Percentiles rank a stretch among this genome's conserved stretches.
Conservation (phyloP, 2,329 filamentous ascomycete genomes). For the Epichloe uncinata region DNA sequence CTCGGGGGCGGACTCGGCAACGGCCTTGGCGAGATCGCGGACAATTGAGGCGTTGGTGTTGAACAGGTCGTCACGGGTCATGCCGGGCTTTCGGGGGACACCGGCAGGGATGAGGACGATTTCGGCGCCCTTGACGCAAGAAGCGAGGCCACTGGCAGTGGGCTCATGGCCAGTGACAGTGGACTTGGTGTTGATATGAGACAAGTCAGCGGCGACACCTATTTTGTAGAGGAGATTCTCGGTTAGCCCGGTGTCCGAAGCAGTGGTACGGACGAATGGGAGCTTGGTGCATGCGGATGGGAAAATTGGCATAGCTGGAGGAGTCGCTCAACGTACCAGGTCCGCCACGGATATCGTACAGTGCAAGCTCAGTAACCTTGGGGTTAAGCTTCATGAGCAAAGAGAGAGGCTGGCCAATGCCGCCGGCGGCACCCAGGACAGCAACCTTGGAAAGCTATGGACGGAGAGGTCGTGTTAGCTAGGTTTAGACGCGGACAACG, state of each 20-base stretch:
- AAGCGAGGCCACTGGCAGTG: slow-evolving; percentile 59
- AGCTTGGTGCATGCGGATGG: too few relatives aligned
- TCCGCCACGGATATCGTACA: slow-evolving; percentile 93
- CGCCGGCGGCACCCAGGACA: slow-evolving; percentile 91
- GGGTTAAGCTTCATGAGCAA: slow-evolving; percentile 98
- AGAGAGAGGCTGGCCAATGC: slow-evolving; percentile 96
- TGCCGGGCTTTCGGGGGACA: slow-evolving; percentile 95
- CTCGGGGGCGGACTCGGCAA: slow-evolving; percentile 74
- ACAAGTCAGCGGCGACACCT: slow-evolving; percentile 97
- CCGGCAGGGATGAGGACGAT: slow-evolving; percentile 96
- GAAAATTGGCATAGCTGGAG: too few relatives aligned
- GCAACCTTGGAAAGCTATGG: slow-evolving; percentile 86
- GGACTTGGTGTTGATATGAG: slow-evolving; percentile 99
- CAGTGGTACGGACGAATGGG: too few relatives aligned
- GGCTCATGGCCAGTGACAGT: slow-evolving; percentile 81
- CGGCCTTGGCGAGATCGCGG: slow-evolving; percentile 92
- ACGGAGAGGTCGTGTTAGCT: slow-evolving; percentile 5
- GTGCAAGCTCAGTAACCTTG: slow-evolving; percentile 79
- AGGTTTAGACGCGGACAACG: not conserved
- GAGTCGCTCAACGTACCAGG: slow-evolving; percentile 53
- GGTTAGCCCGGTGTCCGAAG: not conserved
- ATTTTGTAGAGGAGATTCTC: slow-evolving; percentile 1
- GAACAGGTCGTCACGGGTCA: slow-evolving; percentile 99
- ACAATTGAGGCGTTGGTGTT: slow-evolving; percentile 99
- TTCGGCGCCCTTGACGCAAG: slow-evolving; percentile 74